phyloP scores from a whole-genome alignment of 139 green algal species.

The Nannochloris sp. region DNA sequence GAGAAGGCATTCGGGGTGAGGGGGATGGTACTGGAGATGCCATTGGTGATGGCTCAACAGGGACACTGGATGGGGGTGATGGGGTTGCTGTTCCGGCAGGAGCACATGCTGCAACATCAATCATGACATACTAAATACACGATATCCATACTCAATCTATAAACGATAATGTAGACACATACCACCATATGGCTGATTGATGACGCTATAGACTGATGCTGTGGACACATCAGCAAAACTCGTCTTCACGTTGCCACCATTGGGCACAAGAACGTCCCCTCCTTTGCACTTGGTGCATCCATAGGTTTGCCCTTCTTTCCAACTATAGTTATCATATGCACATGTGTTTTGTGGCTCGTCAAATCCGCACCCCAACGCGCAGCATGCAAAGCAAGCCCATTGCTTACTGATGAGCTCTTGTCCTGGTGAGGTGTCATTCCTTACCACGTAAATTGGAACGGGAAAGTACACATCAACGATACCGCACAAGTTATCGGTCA shows the following conservation, averaged over 20 bases:
- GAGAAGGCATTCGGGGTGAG: neutral
- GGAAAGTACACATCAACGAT: constrained; percentile 4
- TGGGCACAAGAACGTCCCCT: neutral
- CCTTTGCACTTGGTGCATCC: constrained; percentile 7
- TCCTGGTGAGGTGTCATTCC: constrained; percentile 3
- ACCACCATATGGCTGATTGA: constrained; percentile 6
- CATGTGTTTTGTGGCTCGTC: neutral
- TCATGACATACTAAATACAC: neutral
- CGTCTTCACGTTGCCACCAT: constrained; percentile 7
- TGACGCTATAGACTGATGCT: constrained; percentile 3
- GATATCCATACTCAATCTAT: no score
- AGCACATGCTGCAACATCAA: constrained; percentile 9
- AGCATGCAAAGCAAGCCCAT: constrained; percentile 4
- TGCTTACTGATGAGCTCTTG: constrained; percentile 6
- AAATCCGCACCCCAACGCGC: constrained; percentile 3
- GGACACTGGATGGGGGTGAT: neutral
- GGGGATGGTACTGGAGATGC: neutral
- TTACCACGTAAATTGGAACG: constrained; percentile 1
- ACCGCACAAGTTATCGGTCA: constrained; percentile 1
- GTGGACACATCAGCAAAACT: constrained; percentile 5
- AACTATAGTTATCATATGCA: neutral
- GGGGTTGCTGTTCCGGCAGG: neutral
- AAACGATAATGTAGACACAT: neutral
- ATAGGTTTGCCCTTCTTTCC: neutral
- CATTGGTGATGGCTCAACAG: constrained; percentile 1